These are phyloP conservation scores for Kodamaea leandrae DNA, from an alignment of 805 yeast species.

Conservation along the genomic window DNA sequence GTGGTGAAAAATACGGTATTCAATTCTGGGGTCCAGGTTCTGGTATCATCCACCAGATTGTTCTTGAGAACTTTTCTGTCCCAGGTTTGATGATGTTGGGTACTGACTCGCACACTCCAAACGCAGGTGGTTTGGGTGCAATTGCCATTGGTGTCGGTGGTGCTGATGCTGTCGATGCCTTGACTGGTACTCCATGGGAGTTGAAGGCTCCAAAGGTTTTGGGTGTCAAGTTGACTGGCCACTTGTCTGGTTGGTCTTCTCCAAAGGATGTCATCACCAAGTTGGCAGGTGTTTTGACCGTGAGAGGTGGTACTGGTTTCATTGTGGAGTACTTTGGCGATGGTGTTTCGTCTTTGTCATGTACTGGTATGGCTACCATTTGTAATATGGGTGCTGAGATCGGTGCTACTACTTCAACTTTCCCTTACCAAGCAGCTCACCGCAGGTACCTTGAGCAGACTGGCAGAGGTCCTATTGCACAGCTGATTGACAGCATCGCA, in stretches of 20 bases:
- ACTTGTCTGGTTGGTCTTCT: constrained; percentile 91
- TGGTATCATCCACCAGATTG: constrained; percentile 97
- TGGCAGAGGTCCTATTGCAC: constrained; percentile 79
- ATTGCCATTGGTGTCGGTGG: constrained; percentile 99
- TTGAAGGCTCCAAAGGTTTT: constrained; percentile 93
- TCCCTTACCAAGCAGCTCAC: constrained; percentile 94
- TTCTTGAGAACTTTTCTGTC: constrained; percentile 91
- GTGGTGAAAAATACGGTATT: constrained; percentile 93
- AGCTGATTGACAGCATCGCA: constrained; percentile 69
- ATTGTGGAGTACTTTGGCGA: constrained; percentile 96
- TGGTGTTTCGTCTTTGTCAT: constrained; percentile 87
- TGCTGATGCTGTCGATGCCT: constrained; percentile 97
- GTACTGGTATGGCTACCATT: constrained; percentile 99
- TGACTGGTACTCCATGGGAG: constrained; percentile 95
- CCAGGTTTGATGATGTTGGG: constrained; percentile 98
- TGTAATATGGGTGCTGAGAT: constrained; percentile 99
- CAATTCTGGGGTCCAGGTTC: constrained; percentile 99
- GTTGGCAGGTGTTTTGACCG: constrained; percentile 92
- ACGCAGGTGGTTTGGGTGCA: constrained; percentile 98
- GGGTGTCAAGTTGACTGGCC: constrained; percentile 93
- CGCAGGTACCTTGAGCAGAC: constrained; percentile 87
- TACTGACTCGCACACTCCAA: constrained; percentile 98
- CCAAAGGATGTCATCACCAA: constrained; percentile 94
- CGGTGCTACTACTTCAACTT: constrained; percentile 96
- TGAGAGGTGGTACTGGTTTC: constrained; percentile 97